Base-by-base conservation (phyloP, 129 eudicot genomes). In the Tagetes erecta region DNA sequence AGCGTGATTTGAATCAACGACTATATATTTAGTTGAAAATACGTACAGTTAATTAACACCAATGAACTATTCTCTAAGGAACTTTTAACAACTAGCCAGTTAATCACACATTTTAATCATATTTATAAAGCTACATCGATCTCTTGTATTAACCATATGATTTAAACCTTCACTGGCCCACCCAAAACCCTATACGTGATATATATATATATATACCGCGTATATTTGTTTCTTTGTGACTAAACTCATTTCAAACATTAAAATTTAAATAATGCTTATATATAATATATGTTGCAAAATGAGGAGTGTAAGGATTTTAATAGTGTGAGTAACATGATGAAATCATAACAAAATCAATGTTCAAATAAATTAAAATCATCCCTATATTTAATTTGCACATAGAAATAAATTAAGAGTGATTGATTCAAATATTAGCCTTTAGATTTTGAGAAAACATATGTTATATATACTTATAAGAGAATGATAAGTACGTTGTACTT, bases 281-380 rank as follows among this genome's bases (percentile, higher is more conserved):
- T 20, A 20, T 20, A 60, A 1, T 2, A n/a, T 34, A 58, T 30
- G 13, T 34, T 3, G 64, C 13, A 58, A 8, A 58, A 35, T 60
- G 41, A 11, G 44, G 41, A 11, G 44, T 34, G 67, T 9, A 14
- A 30, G 10, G 37, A 9, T 2, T 36, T 64, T 38, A 38, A 64
- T 64, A 37, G 68, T 12, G 68, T 12, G 46, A 64, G 68, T 37
- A 37, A 37, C 46, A 64, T 64, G 46, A 4, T 36, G 33, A 64
- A 64, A 64, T 37, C 46, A 36, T 60, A 31, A 57, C 64, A 27
- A 27, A 27, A 57, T 57, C 66, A 34, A 30, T 59, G 66, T 59
- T 59, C 14, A 59, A 59, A 35, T 5, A 62, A 36, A 36, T 4
- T 36, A 62, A 62, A 60, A 60, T 20, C 8, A 6, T 44, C 49